phyloP scores from a whole-genome alignment of 23 red algal genomes.

The Gracilaria domingensis region DNA sequence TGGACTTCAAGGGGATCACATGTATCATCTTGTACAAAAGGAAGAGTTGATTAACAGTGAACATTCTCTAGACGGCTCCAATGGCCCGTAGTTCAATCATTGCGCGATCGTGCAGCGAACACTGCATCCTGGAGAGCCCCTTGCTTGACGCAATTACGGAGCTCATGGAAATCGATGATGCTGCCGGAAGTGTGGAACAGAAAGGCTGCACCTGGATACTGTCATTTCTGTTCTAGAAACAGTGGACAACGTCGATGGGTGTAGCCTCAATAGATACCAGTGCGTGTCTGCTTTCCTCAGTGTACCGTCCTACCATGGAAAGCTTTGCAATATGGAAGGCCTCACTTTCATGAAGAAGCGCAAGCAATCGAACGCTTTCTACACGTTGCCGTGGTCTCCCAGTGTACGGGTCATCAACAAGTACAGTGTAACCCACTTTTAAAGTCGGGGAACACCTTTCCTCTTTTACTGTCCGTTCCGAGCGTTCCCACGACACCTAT shows the following conservation, averaged over 20 bases:
- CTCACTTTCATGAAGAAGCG: not conserved
- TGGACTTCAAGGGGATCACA: not conserved
- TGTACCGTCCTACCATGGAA: not conserved
- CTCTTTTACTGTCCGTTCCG: not conserved
- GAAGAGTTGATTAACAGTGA: constrained; percentile 13
- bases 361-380: no score
- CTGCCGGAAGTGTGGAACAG: constrained; percentile 3
- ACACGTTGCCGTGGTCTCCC: not conserved
- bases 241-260: constrained; percentile 15
- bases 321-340: constrained; percentile 1
- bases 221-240: constrained; percentile 38
- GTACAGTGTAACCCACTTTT: no score
- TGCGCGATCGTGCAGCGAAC: constrained; percentile 19
- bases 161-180: constrained; percentile 22
- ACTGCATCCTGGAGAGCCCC: constrained; percentile 20
- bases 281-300: not conserved
- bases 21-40: constrained; percentile 18
- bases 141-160: constrained; percentile 5
- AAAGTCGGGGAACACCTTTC: not conserved
- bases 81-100: not conserved
- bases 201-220: constrained; percentile 8
- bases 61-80: constrained; percentile 7
- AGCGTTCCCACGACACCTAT: not conserved
- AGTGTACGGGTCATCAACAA: not conserved
- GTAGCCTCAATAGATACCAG: constrained; percentile 3